phyloP scores from a whole-genome alignment of 441 rosid genomes.

The Erodium texanum region DNA sequence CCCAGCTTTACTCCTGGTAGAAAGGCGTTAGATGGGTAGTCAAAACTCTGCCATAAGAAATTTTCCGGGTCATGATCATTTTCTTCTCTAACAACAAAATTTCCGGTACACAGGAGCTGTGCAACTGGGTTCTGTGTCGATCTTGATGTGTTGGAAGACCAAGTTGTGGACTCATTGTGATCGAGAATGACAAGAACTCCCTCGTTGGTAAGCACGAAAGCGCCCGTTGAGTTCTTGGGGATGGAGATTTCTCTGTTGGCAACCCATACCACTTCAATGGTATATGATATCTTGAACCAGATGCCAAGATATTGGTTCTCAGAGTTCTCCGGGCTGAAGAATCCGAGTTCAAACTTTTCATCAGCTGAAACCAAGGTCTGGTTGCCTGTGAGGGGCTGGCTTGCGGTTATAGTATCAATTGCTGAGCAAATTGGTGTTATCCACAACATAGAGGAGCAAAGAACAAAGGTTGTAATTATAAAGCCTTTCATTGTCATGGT shows the following conservation, averaged over 20 bases:
- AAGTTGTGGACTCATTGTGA: neutral
- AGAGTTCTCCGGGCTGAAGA: no score
- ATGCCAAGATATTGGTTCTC: neutral
- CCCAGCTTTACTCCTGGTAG: constrained; percentile 17
- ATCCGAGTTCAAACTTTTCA: neutral
- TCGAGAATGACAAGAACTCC: neutral
- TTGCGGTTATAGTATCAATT: neutral
- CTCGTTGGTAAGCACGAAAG: neutral
- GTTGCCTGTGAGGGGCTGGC: neutral
- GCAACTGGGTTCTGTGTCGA: neutral
- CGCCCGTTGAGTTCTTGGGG: neutral
- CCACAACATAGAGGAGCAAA: neutral
- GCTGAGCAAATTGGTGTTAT: neutral
- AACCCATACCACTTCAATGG: neutral
- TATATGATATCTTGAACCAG: neutral
- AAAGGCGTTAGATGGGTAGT: constrained; percentile 8
- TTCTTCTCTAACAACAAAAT: neutral
- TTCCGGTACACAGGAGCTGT: neutral
- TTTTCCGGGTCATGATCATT: neutral
- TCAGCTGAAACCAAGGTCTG: neutral
- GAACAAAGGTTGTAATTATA: neutral
- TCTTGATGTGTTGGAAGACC: neutral
- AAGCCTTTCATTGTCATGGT: neutral
- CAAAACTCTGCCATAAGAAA: neutral
- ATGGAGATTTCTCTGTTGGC: neutral